Percentiles rank a stretch among this genome's conserved stretches.
Evolutionary conservation across 1,284 basidiomycete genomes (phyloP).

Genomic region (Meira nashicola): DNA sequence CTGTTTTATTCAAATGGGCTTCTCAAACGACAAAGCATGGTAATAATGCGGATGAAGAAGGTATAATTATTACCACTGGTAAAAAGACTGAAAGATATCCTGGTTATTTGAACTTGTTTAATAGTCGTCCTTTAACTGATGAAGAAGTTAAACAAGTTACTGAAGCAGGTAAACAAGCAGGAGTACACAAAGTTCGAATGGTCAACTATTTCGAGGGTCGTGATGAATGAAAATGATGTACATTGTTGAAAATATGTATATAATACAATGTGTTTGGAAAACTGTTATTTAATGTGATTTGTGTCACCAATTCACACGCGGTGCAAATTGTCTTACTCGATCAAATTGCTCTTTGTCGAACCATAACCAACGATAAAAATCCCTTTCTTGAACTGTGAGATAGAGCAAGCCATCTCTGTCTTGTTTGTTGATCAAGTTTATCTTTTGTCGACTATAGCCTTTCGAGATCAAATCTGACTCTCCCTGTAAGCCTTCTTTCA

Average conservation of each 20-base stretch:
- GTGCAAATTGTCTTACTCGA: not conserved
- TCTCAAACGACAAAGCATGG: slow-evolving; percentile 19
- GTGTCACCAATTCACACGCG: not conserved
- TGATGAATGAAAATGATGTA: not conserved
- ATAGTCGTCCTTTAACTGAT: not conserved
- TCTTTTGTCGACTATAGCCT: too few species aligned
- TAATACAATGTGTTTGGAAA: not conserved
- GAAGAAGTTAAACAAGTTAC: slow-evolving; percentile 13
- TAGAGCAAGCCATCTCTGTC: not conserved
- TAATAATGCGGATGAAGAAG: slow-evolving; percentile 10
- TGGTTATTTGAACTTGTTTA: slow-evolving; percentile 25
- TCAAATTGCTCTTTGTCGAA: not conserved
- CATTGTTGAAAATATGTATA: not conserved
- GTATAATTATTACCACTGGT: slow-evolving; percentile 35
- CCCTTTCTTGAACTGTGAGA: not conserved
- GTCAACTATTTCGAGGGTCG: not conserved
- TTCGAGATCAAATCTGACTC: not conserved
- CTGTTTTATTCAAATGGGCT: slow-evolving; percentile 31
- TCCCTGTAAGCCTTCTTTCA: slow-evolving; percentile 31
- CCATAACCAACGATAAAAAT: not conserved
- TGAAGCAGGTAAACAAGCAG: slow-evolving; percentile 6
- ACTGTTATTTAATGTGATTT: not conserved
- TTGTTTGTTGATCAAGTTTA: too few species aligned
- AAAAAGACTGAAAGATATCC: slow-evolving; percentile 26
- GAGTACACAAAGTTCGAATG: not conserved